A percentile compares a stretch with the other conserved stretches of the same genome.
Conservation (phyloP, 2,329 filamentous ascomycete species). For the Verticillium albo-atrum region DNA sequence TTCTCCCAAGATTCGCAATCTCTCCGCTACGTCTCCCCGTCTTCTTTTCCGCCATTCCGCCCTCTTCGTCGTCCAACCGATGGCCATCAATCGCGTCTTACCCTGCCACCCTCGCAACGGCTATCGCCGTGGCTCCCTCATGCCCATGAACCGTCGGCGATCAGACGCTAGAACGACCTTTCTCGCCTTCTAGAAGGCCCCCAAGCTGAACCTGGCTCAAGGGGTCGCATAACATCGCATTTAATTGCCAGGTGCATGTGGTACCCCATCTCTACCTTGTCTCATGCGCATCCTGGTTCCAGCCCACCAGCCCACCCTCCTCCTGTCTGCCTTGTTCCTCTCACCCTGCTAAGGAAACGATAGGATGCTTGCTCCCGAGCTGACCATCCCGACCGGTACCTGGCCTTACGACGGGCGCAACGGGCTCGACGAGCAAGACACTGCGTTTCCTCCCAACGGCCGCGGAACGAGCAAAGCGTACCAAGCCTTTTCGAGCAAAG, state of each 20-base stretch:
- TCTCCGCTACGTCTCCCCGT: constrained; percentile 3
- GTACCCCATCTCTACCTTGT: constrained; percentile 30
- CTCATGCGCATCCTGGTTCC: constrained; percentile 36
- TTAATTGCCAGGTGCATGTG: constrained; percentile 43
- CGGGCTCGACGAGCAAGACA: no score
- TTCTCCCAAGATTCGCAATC: constrained; percentile 11
- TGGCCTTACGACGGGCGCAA: no score
- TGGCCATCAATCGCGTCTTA: neutral
- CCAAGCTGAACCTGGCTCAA: constrained; percentile 11
- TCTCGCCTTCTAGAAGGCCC: constrained; percentile 28
- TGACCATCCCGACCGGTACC: no score
- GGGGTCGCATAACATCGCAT: constrained; percentile 39
- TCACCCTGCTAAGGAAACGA: constrained; percentile 5
- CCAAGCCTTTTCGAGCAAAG: neutral
- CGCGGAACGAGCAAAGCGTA: neutral
- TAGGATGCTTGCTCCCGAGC: no score
- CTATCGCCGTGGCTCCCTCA: neutral
- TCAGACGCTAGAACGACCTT: constrained; percentile 27
- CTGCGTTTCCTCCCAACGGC: neutral
- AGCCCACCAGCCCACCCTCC: no score
- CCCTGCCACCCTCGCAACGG: neutral
- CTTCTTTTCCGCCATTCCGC: neutral
- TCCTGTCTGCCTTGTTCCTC: constrained; percentile 11
- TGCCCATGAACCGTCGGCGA: neutral
- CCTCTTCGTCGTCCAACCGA: neutral